Conservation (phyloP, 495 filamentous ascomycete genomes). For the Trichocladium uniseriatum region DNA sequence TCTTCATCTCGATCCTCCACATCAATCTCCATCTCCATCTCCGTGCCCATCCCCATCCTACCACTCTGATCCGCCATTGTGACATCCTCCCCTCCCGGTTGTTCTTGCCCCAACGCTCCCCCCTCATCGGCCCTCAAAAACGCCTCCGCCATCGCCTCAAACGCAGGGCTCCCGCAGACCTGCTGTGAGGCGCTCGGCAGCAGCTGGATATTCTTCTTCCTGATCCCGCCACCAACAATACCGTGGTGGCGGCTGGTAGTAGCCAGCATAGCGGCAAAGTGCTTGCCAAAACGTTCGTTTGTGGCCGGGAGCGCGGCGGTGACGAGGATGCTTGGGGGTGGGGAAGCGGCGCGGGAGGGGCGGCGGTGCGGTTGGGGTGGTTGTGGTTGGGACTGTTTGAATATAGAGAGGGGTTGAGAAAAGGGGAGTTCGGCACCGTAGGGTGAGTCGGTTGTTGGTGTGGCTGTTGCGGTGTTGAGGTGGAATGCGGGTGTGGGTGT, state of each 20-base stretch:
- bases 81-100: not conserved
- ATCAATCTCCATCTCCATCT: not conserved
- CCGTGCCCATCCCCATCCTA: not conserved
- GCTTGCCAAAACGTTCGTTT: constrained; percentile 21
- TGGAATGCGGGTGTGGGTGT: not conserved
- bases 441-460: not conserved
- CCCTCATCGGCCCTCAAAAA: constrained; percentile 22
- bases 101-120: not conserved
- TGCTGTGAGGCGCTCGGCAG: constrained; percentile 37
- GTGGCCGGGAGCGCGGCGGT: constrained; percentile 4
- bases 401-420: no score
- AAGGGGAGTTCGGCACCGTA: no score
- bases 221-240: not conserved
- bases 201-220: constrained; percentile 9
- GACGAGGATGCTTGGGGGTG: constrained; percentile 17
- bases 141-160: constrained; percentile 34
- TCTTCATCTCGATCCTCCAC: not conserved
- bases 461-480: not conserved
- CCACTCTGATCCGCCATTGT: not conserved
- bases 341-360: constrained; percentile 14
- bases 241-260: not conserved
- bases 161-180: constrained; percentile 26
- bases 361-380: not conserved
- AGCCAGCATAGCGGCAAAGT: constrained; percentile 28
- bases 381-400: not conserved